Conservation (phyloP, 352 stramenopile species). For the Phytophthora pistaciae region DNA sequence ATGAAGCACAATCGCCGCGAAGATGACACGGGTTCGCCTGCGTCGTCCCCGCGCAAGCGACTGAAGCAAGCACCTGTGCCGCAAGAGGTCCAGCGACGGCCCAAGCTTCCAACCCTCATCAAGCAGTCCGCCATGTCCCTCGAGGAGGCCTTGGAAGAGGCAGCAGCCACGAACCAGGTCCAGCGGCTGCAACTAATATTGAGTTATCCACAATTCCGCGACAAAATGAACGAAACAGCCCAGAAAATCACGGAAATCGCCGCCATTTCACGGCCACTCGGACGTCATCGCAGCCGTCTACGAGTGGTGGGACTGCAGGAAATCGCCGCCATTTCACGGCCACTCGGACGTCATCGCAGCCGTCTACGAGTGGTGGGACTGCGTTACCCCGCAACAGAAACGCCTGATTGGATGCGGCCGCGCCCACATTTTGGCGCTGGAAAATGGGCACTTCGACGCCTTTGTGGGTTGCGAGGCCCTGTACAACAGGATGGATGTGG, state of each 20-base stretch:
- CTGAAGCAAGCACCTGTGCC: not conserved
- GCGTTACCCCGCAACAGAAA: not conserved
- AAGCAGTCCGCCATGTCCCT: constrained; percentile 2
- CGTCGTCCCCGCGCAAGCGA: not conserved
- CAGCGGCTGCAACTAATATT: not conserved
- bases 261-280: not conserved
- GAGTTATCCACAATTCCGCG: not conserved
- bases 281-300: not conserved
- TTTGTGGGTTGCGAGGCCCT: constrained; percentile 5
- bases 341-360: not conserved
- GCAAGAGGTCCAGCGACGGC: not conserved
- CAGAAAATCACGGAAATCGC: constrained; percentile 4
- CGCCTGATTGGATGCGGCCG: not conserved
- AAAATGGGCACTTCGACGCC: constrained; percentile 5
- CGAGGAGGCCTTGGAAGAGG: constrained; percentile 1
- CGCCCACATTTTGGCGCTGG: not conserved
- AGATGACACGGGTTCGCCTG: not conserved
- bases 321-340: not conserved
- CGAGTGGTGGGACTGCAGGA: constrained; percentile 6
- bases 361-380: constrained; percentile 2
- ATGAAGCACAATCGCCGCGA: not conserved
- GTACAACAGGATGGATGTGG: not conserved
- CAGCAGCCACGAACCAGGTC: constrained; percentile 6
- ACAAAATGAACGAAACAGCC: constrained; percentile 8
- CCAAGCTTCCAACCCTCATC: not conserved